Base-by-base conservation (phyloP, 1,284 basidiomycete species). In the Earliella scabrosa region DNA sequence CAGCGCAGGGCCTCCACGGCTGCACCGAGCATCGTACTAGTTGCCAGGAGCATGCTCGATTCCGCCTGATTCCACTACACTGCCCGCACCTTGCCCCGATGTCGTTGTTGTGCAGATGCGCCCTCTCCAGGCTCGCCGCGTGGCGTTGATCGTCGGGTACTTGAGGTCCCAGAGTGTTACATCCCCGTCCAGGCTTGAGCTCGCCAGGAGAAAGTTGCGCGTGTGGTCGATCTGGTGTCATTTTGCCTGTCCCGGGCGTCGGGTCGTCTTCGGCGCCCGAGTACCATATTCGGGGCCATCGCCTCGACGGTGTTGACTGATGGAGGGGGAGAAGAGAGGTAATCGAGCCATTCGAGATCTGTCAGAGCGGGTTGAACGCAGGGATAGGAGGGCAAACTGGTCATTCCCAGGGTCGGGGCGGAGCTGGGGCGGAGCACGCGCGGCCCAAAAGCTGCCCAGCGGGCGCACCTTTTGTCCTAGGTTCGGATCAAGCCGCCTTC, bases 261-360 rank as follows among this genome's bases (percentile, higher is more conserved):
- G 92, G 86, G 40, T 92, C 77, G 68, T 91, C 88, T 16, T 87
- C 85, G 50, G 87, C 93, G 87, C 9, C 97, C 97, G 24, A 99
- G 87, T 52, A 99, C 87, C 55, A 90, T 88, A 62, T 92, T 86
- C 0, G 97, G 97, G 71, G 97, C 98, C 78, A 98, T 90, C 10
- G 93, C 88, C 68, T 99, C 97, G 50, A 99, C 83, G 23, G 91
- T 82, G 71, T 99, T 96, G 63, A 98, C 82, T 40, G 93, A 95
- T 14, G 73, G 66, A 13, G 74, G 68, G 21, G 81, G 79, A 16
- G 83, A 77, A 20, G 94, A 92, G 11, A 89, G 83, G 72, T 95
- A 98, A 74, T 99, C 94, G 61, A 99, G 88, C 97, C 97, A 99
- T 81, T 99, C 97, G 56, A 99, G 89, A 68, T n/a, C n/a, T n/a